Conservation (phyloP, 331 rosid genomes). For the Erythrophleum ivorense region DNA sequence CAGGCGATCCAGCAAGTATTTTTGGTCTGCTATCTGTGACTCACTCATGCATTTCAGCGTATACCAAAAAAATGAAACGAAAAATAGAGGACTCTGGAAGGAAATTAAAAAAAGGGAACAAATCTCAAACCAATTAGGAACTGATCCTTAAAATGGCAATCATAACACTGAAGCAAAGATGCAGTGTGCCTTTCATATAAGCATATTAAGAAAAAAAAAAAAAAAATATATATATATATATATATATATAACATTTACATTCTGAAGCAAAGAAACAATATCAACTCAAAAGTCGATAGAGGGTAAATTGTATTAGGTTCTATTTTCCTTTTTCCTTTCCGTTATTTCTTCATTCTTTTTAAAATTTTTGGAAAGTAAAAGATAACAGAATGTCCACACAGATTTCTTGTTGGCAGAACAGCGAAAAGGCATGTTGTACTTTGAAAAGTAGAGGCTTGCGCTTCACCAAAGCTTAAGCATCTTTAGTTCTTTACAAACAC, state of each 20-base stretch:
- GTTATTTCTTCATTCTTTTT: slow-evolving; percentile 11
- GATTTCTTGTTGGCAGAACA: slow-evolving; percentile 43
- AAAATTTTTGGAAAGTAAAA: slow-evolving; percentile 23
- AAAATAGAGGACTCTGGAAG: not conserved
- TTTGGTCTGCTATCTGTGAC: slow-evolving; percentile 75
- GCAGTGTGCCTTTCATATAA: not conserved
- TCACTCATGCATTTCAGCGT: slow-evolving; percentile 41
- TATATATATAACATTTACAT: slow-evolving; percentile 16
- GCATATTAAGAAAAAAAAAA: not conserved
- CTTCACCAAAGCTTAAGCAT: slow-evolving; percentile 65
- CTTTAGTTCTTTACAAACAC: slow-evolving; percentile 33
- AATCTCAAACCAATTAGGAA: slow-evolving; percentile 26
- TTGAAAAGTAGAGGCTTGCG: slow-evolving; percentile 62
- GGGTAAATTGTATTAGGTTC: not conserved
- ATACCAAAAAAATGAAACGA: slow-evolving; percentile 17
- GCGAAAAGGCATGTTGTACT: slow-evolving; percentile 42
- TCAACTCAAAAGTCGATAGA: slow-evolving; percentile 32
- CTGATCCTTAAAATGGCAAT: slow-evolving; percentile 9
- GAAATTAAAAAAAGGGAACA: slow-evolving; percentile 10
- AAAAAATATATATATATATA: not conserved
- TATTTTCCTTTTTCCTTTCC: slow-evolving; percentile 21
- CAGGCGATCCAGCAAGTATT: slow-evolving; percentile 89
- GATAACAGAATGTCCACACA: slow-evolving; percentile 31
- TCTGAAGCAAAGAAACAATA: slow-evolving; percentile 24
- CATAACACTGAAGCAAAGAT: slow-evolving; percentile 26